Evolutionary conservation across 139 green algal genomes (phyloP).

Genomic region (Zygnema circumcarinatum): DNA sequence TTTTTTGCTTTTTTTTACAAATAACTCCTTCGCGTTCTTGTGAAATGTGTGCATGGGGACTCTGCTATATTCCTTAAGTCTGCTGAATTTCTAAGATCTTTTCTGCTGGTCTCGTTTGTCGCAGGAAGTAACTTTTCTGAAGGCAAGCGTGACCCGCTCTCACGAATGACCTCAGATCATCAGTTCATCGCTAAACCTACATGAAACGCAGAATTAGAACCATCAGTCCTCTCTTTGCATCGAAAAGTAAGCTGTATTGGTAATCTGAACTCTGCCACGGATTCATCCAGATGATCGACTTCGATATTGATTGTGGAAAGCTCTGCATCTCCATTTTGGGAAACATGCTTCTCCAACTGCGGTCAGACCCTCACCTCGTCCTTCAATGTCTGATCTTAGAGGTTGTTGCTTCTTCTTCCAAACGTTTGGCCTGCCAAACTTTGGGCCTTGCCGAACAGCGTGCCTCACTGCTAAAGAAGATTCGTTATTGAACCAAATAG

Average conservation of each 20-base stretch:
- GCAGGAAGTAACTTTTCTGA: background rate
- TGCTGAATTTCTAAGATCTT: too few relatives aligned
- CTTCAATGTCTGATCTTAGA: background rate
- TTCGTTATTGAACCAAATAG: background rate
- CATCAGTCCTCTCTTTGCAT: background rate
- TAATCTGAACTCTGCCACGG: background rate
- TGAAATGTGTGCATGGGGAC: too few relatives aligned
- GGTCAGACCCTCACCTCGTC: background rate
- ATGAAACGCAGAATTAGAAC: background rate
- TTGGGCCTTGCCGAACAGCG: background rate
- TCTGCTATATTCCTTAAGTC: too few relatives aligned
- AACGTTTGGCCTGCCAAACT: too few relatives aligned
- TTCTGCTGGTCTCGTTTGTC: background rate
- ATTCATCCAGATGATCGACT: background rate
- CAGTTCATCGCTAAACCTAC: background rate
- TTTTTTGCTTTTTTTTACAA: too few relatives aligned
- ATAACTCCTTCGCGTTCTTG: too few relatives aligned
- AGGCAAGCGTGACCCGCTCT: background rate
- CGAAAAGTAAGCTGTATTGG: background rate
- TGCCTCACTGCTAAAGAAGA: background rate
- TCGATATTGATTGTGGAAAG: background rate
- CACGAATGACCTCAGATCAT: background rate
- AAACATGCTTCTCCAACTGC: background rate
- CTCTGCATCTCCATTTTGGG: background rate
- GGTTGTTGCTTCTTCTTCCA: background rate